Evolutionary conservation across 768 basidiomycete genomes (phyloP), one percentile per base, ranked within the genome.

Genomic region (Kwoniella shandongensis): DNA sequence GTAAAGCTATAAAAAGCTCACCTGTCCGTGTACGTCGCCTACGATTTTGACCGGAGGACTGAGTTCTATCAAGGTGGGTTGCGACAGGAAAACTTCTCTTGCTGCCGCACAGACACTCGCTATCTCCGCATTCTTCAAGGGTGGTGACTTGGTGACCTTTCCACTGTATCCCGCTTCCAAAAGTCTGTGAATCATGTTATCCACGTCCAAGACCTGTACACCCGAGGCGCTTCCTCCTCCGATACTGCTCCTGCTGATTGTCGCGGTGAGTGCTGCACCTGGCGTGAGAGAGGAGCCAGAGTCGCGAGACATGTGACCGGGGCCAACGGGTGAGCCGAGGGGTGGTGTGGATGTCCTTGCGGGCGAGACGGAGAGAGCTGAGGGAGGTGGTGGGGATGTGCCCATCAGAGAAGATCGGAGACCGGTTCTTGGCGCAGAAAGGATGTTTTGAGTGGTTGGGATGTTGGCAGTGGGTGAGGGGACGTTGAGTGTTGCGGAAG

Each of bases 1-100:
- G 44, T 46, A 8, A 46, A 22, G 10, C 5, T 27, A 29, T 23
- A 1, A 38, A 32, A 32, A 32, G 62, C 72, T 61, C 46, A 74
- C 75, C 80, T 99, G 96, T 6, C 96, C 96, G 72, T 99, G 96
- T 5, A 98, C 93, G 78, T 99, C 96, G 25, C 96, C 96, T 17
- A 98, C 96, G 63, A 99, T 97, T 83, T 98, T 99, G 67, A 99
- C 96, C 25, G 96, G 94, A 8, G 96, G 96, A 4, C 88, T 90
- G 47, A 99, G 83, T 78, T 99, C 96, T 73, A 99, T 87, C 65
- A 99, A 85, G 3, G 94, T 97, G 8, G 96, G 96, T 75, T 99
- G 96, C 72, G 83, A 85, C 62, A 99, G 85, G 74, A 98, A 94
- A 45, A 98, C 89, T 64, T 98, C 96, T 47, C 96, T 86, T 26